Conservation (phyloP, 345 rosid species). For the Corchorus olitorius region DNA sequence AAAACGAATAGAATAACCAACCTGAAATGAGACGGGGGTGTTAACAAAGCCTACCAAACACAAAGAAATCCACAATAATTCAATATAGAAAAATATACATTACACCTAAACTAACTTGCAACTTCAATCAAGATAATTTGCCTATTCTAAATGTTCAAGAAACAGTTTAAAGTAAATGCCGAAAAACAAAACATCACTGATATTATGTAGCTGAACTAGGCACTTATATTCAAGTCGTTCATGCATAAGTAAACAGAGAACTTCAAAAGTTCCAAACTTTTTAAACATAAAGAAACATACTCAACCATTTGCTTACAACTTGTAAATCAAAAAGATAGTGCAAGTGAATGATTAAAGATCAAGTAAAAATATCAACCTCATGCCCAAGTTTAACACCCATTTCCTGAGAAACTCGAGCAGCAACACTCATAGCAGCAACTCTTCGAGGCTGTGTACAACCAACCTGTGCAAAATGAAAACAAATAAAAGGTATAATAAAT, state of each 20-base stretch:
- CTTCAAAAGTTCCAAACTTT: neutral
- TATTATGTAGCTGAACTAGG: neutral
- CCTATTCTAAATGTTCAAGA: neutral
- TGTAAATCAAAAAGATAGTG: no score
- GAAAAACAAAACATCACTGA: neutral
- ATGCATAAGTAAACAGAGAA: neutral
- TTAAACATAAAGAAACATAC: neutral
- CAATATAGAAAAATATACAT: neutral
- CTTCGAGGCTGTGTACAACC: slow-evolving; percentile 98
- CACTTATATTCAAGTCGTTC: neutral
- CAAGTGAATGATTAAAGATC: neutral
- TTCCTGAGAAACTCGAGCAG: slow-evolving; percentile 98
- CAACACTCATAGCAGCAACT: slow-evolving; percentile 99
- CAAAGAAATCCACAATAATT: neutral
- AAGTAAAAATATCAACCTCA: slow-evolving; percentile 51
- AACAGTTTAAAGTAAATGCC: neutral
- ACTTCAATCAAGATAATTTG: neutral
- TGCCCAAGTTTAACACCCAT: slow-evolving; percentile 99
- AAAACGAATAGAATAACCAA: slow-evolving; percentile 95
- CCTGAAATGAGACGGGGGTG: slow-evolving; percentile 46
- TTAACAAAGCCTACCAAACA: neutral
- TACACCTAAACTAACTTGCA: neutral
- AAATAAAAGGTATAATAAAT: neutral
- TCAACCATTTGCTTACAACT: no score
- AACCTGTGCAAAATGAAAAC: slow-evolving; percentile 46